Base-by-base conservation (phyloP, 2,329 filamentous ascomycete species). In the Diaporthe batatas region DNA sequence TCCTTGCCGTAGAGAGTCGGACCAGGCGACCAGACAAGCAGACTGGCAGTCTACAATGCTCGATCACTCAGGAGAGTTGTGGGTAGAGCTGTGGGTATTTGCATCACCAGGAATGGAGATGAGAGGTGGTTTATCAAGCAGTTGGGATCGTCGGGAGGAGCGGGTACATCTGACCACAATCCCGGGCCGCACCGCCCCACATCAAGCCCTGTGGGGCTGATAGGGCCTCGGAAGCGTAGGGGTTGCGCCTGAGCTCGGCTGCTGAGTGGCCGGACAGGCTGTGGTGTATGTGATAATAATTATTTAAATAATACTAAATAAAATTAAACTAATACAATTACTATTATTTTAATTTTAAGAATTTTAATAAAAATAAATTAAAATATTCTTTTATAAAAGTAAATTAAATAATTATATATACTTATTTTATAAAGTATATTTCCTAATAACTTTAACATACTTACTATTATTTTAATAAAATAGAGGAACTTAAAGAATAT, bases 61-160 rank as follows among this genome's bases (percentile, higher is more conserved):
- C 39, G 39, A 47, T 44, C n/a, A 18, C 21, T 8, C 44, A 65
- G 29, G n/a, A 65, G 62, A 29, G 39, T 12, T 42, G n/a, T n/a
- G n/a, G n/a, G n/a, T n/a, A 34, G 29, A 25, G 23, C 44, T 51
- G 62, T 65, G 62, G 62, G 32, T 65, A 36, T 51, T 47, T 12
- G 39, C 29, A 25, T 14, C 62, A 21, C 44, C 21, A 32, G 62
- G 44, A 3, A 44, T 51, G 62, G 62, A 65, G 62, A 65, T 51
- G 44, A 65, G 62, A 32, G 49, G 44, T 47, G 51, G 6, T 29
- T 49, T 12, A 29, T 29, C 5, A 6, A n/a, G 23, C 62, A 47
- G 62, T 51, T 11, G 25, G 16, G 44, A 65, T 65, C 59, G 29
- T 18, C 59, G 59, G 59, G 59, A 65, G 44, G 59, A 65, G 29